Conservation (phyloP, 2,329 filamentous ascomycete species). For the Colletotrichum lentis region DNA sequence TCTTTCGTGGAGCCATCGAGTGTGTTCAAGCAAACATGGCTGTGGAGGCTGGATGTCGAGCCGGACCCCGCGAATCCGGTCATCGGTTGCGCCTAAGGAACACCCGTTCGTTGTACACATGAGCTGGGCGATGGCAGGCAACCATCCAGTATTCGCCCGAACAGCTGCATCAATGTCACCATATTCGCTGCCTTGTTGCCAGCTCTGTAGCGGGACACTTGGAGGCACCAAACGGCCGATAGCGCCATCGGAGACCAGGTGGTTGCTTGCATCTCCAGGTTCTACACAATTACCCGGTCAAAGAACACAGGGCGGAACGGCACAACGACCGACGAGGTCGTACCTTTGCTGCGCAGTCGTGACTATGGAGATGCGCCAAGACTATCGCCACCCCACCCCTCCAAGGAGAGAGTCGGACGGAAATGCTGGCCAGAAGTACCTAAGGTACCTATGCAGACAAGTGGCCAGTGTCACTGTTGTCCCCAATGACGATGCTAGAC, state of each 20-base stretch:
- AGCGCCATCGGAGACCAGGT: neutral
- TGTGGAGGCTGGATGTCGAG: neutral
- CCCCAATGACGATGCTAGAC: neutral
- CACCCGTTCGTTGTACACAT: neutral
- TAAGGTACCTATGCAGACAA: conserved; percentile 16
- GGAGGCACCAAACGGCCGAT: neutral
- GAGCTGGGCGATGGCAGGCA: neutral
- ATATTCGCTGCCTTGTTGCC: neutral
- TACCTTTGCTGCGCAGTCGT: conserved; percentile 8
- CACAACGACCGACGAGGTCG: neutral
- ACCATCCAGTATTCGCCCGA: neutral
- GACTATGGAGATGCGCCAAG: conserved; percentile 17
- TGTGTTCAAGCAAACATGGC: neutral
- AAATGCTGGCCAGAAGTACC: conserved; percentile 17
- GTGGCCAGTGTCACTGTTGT: conserved; percentile 5
- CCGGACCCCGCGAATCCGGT: neutral
- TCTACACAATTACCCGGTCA: neutral
- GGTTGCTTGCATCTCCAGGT: conserved; percentile 8
- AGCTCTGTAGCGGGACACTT: neutral
- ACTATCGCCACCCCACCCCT: neutral
- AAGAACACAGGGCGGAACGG: neutral
- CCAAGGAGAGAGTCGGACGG: conserved; percentile 4
- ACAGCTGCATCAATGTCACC: neutral
- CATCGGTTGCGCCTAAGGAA: conserved; percentile 2
- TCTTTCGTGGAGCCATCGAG: neutral